A percentile compares a stretch with the other conserved stretches of the same genome.
phyloP scores from a whole-genome alignment of 2,329 filamentous ascomycete genomes.

The Nannizzia gypsea region DNA sequence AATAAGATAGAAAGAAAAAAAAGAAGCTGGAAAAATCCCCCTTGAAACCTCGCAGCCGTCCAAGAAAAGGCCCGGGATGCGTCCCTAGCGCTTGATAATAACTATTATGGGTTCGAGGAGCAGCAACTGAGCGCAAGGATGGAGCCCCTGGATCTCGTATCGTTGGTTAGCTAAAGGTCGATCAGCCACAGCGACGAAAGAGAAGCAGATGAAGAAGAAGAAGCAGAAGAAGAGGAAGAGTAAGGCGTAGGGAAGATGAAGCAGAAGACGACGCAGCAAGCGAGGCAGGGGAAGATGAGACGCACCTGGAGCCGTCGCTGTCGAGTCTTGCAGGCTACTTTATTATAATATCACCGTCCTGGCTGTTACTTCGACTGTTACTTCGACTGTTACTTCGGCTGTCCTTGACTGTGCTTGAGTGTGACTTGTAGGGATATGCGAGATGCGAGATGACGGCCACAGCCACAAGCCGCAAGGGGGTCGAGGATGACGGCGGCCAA shows the following conservation, averaged over 20 bases:
- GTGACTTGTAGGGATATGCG: constrained; percentile 1
- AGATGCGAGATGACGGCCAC: background rate
- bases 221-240: background rate
- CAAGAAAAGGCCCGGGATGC: background rate
- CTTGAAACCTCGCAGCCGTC: background rate
- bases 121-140: constrained; percentile 1
- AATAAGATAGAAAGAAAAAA: too few species aligned
- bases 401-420: too few species aligned
- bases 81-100: background rate
- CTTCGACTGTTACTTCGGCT: too few species aligned
- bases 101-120: background rate
- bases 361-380: too few species aligned
- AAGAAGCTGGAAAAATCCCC: background rate
- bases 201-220: background rate
- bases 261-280: background rate
- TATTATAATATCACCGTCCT: too few species aligned
- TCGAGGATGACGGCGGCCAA: background rate
- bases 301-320: too few species aligned
- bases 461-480: background rate
- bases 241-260: background rate
- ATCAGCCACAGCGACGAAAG: background rate
- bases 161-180: background rate
- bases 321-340: too few species aligned
- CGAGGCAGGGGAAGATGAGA: background rate
- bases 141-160: background rate